Percentiles rank a stretch among this genome's conserved stretches.
Evolutionary conservation across 495 filamentous ascomycete genomes (phyloP).

Genomic region (Thermochaetoides thermophila): DNA sequence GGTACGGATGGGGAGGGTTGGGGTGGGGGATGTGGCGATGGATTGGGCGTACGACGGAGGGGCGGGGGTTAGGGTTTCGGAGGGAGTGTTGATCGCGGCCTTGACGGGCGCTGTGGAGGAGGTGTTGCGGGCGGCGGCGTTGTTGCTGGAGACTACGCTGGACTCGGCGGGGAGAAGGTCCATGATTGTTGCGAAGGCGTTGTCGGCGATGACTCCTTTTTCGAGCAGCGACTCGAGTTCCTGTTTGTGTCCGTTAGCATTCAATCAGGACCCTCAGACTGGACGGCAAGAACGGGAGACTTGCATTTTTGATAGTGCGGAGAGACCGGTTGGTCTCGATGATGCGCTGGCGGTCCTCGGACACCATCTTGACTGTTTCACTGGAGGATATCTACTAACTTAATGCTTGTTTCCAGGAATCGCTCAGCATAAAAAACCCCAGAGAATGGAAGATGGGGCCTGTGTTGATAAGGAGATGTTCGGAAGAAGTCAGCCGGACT

Average conservation of each 20-base stretch:
- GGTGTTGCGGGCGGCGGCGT: conserved; percentile 14
- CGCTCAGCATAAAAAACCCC: too few species aligned
- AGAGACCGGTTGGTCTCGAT: conserved; percentile 67
- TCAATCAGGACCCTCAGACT: too few species aligned
- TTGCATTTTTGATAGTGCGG: conserved; percentile 69
- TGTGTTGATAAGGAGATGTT: too few species aligned
- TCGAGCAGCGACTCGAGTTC: conserved; percentile 87
- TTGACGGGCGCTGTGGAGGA: conserved; percentile 20
- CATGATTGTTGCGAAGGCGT: conserved; percentile 55
- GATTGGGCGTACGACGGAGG: conserved; percentile 37
- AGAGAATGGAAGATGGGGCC: too few species aligned
- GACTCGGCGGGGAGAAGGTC: conserved; percentile 56
- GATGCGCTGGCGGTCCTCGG: conserved; percentile 30
- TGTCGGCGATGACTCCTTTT: conserved; percentile 52
- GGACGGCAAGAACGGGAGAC: conserved; percentile 4
- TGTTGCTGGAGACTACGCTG: conserved; percentile 24
- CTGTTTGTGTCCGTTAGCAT: too few species aligned
- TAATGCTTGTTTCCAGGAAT: too few species aligned
- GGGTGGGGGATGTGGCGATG: conserved; percentile 35
- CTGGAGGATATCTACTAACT: too few species aligned
- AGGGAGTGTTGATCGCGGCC: conserved; percentile 29
- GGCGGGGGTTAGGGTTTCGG: conserved; percentile 19
- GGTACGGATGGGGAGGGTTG: conserved; percentile 39
- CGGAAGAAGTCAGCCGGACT: too few species aligned
- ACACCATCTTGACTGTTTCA: too few species aligned